Percentiles rank a stretch among this genome's conserved stretches.
Conservation (phyloP, 1,284 basidiomycete genomes). For the Malassezia psittaci region DNA sequence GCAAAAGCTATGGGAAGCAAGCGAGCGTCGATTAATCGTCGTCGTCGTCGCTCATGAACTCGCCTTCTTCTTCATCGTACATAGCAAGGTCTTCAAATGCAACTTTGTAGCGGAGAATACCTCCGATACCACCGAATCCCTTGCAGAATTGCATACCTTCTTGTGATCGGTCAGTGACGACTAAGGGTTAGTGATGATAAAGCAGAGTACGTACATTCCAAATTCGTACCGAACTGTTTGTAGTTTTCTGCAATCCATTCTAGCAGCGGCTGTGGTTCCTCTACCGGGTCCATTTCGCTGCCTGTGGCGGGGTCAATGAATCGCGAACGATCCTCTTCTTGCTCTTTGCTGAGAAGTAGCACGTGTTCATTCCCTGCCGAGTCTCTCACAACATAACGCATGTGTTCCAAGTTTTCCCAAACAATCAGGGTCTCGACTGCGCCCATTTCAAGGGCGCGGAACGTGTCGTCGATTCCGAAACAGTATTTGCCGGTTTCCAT, state of each 20-base stretch:
- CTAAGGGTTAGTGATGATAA: background rate
- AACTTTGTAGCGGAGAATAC: conserved; percentile 60
- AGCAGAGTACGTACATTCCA: conserved; percentile 55
- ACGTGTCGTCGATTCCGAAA: conserved; percentile 92
- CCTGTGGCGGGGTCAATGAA: conserved; percentile 91
- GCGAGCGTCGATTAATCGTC: conserved; percentile 20
- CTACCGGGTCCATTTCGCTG: conserved; percentile 78
- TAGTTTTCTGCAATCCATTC: conserved; percentile 98
- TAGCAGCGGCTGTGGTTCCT: conserved; percentile 41
- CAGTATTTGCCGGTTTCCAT: conserved; percentile 95
- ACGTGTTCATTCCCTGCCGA: conserved; percentile 33
- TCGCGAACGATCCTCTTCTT: conserved; percentile 65
- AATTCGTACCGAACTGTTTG: conserved; percentile 87
- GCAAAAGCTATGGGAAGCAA: background rate
- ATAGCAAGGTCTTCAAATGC: conserved; percentile 45
- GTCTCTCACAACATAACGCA: conserved; percentile 38
- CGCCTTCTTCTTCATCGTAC: conserved; percentile 42
- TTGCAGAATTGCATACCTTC: conserved; percentile 98
- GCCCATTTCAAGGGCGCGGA: conserved; percentile 91
- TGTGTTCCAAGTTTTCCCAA: conserved; percentile 67
- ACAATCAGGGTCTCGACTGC: conserved; percentile 95
- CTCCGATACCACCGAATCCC: conserved; percentile 96
- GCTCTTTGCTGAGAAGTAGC: conserved; percentile 42
- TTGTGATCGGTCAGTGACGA: conserved; percentile 57
- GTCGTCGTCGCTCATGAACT: conserved; percentile 44